Conservation (phyloP, 805 yeast genomes). For the Candida insectorum region DNA sequence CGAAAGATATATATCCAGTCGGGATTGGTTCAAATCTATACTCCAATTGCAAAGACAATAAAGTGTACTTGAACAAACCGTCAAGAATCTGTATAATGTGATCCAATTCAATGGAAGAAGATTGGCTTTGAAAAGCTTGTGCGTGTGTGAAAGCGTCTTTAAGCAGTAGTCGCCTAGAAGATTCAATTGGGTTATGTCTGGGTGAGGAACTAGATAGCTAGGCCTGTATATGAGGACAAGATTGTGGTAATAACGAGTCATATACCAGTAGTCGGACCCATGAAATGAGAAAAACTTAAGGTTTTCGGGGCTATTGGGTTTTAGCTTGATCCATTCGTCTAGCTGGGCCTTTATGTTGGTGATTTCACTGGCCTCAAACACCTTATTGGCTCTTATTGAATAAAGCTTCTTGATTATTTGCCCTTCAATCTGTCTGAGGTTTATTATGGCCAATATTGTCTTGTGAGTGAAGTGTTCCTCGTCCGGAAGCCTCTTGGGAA, state of each 20-base stretch:
- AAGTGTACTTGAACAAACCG: conserved; percentile 45
- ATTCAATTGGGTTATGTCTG: conserved; percentile 37
- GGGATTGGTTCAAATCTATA: conserved; percentile 43
- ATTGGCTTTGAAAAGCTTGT: conserved; percentile 41
- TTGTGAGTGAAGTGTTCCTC: conserved; percentile 40
- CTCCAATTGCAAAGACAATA: conserved; percentile 47
- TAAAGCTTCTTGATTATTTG: conserved; percentile 44
- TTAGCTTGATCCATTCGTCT: conserved; percentile 26
- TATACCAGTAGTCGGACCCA: conserved; percentile 30
- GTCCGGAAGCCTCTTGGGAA: conserved; percentile 36
- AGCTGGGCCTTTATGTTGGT: conserved; percentile 9
- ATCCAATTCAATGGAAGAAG: conserved; percentile 50
- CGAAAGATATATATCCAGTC: conserved; percentile 44
- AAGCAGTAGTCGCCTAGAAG: conserved; percentile 44
- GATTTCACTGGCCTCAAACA: conserved; percentile 10
- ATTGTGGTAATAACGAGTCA: conserved; percentile 44
- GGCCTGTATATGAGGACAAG: conserved; percentile 48
- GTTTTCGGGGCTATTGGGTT: conserved; percentile 28
- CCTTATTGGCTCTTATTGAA: conserved; percentile 36
- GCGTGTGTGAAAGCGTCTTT: conserved; percentile 44
- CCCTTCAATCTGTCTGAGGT: conserved; percentile 47
- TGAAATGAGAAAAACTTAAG: conserved; percentile 29
- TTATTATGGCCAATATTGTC: conserved; percentile 39
- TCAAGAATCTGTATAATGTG: conserved; percentile 43
- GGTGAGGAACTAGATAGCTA: conserved; percentile 45